phyloP scores from a whole-genome alignment of 2,329 filamentous ascomycete species.

The Emergomyces orientalis region DNA sequence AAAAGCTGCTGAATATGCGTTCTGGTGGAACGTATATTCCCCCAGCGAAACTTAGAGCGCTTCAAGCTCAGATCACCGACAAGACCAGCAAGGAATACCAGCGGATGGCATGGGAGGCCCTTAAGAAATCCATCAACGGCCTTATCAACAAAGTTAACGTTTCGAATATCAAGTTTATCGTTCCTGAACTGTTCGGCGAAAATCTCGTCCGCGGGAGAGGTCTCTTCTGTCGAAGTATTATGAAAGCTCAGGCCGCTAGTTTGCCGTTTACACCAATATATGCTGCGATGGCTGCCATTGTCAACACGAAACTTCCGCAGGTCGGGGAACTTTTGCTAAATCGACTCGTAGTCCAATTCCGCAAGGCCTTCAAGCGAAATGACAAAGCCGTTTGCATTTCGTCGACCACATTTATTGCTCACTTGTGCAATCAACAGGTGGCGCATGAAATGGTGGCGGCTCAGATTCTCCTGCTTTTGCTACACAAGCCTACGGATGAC shows the following conservation, averaged over 20 bases:
- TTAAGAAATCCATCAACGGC: conserved; percentile 98
- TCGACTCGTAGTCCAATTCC: conserved; percentile 80
- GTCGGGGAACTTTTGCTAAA: conserved; percentile 85
- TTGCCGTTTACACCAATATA: conserved; percentile 95
- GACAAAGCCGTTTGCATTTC: conserved; percentile 94
- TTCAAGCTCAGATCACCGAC: conserved; percentile 95
- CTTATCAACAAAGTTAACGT: conserved; percentile 99
- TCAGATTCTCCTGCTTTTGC: conserved; percentile 80
- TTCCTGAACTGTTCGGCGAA: conserved; percentile 90
- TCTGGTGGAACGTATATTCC: conserved; percentile 96
- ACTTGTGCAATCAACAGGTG: conserved; percentile 93
- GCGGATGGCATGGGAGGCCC: conserved; percentile 96
- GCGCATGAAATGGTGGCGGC: conserved; percentile 88
- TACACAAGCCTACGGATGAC: conserved; percentile 94
- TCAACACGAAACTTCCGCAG: conserved; percentile 93
- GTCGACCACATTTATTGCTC: conserved; percentile 87
- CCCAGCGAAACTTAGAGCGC: conserved; percentile 75
- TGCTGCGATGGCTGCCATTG: conserved; percentile 88
- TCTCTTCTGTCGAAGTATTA: conserved; percentile 88
- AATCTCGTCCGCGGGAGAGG: conserved; percentile 87
- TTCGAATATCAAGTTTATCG: conserved; percentile 94
- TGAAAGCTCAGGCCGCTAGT: conserved; percentile 96
- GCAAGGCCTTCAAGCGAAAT: conserved; percentile 90
- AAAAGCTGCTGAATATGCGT: conserved; percentile 83
- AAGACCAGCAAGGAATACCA: conserved; percentile 95